Evolutionary conservation across 306 rosid species (phyloP).

Genomic region (Vigna unguiculata): DNA sequence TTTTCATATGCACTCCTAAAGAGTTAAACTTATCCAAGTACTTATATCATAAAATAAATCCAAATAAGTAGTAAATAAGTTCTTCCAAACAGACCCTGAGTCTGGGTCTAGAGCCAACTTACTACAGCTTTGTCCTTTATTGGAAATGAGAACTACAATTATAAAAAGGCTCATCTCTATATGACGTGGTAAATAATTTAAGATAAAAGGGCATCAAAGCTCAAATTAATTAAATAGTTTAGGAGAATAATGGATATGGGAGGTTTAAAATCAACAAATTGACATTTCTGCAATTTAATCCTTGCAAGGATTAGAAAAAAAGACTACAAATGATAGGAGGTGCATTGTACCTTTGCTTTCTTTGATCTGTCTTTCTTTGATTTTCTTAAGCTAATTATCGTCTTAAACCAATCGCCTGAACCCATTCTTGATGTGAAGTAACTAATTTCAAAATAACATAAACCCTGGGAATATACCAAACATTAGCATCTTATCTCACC

Average conservation of each 20-base stretch:
- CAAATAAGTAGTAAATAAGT: background rate
- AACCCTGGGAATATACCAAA: conserved; percentile 50
- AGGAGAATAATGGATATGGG: conserved; percentile 19
- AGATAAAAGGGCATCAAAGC: background rate
- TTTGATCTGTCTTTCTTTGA: conserved; percentile 67
- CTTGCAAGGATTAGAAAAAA: conserved; percentile 23
- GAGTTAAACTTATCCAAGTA: too few species aligned
- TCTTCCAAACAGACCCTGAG: background rate
- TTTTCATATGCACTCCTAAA: too few species aligned
- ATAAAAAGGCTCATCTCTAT: background rate
- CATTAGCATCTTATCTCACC: conserved; percentile 46
- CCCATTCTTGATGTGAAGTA: conserved; percentile 64
- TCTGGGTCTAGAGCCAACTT: conserved; percentile 6
- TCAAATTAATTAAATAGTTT: conserved; percentile 2
- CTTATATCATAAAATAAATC: too few species aligned
- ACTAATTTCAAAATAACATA: conserved; percentile 51
- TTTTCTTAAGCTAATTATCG: conserved; percentile 68
- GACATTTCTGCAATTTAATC: conserved; percentile 4
- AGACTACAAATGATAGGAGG: conserved; percentile 27
- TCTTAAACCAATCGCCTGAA: conserved; percentile 92
- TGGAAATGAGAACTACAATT: conserved; percentile 3
- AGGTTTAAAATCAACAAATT: conserved; percentile 11
- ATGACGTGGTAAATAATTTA: conserved; percentile 20
- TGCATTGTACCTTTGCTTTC: conserved; percentile 68
- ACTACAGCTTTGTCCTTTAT: background rate